Base-by-base conservation (phyloP, 2,329 filamentous ascomycete genomes). In the Fusarium poae region DNA sequence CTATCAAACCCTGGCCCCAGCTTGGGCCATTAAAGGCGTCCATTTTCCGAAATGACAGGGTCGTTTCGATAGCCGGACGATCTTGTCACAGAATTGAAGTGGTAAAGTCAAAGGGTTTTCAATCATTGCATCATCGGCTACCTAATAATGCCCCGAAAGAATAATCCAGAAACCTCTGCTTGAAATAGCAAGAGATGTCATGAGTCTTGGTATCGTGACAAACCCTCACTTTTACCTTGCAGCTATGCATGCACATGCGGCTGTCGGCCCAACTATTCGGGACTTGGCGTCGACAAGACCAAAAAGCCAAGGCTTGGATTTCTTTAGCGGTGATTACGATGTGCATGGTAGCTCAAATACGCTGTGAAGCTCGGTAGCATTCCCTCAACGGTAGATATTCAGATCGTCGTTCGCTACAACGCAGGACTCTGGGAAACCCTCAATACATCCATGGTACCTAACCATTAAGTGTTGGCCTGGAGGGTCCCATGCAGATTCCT, bases 31-130 rank as follows among this genome's bases (percentile, higher is more conserved):
- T 43, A 65, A 58, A 68, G 67, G 48, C 35, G 42, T 25, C 49
- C 60, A 65, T 52, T 70, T 58, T 58, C 55, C 57, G 60, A 74
- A 73, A 74, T 74, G 70, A 67, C 72, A 73, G 70, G 72, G 68
- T 58, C 70, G 39, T 54, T 50, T 70, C 64, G 65, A 74, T 71
- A 60, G 62, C 68, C 63, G 62, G 67, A 55, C 56, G 70, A 67
- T 65, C 67, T 60, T 56, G 67, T 63, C 57, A 15, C 40, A 53
- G 52, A 49, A 59, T 56, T 48, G 25, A 20, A 37, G 45, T 44
- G 49, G 35, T 8, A n/a, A 55, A 44, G 34, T 9, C n/a, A 30
- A 48, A 43, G 43, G 42, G 57, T 13, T 60, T 23, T 32, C n/a
- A 44, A 46, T 53, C 27, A 65, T 65, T 60, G 44, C 60, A 57